These are phyloP conservation scores for Russula emetica DNA, from an alignment of 768 basidiomycete species.

Conservation along the genomic window DNA sequence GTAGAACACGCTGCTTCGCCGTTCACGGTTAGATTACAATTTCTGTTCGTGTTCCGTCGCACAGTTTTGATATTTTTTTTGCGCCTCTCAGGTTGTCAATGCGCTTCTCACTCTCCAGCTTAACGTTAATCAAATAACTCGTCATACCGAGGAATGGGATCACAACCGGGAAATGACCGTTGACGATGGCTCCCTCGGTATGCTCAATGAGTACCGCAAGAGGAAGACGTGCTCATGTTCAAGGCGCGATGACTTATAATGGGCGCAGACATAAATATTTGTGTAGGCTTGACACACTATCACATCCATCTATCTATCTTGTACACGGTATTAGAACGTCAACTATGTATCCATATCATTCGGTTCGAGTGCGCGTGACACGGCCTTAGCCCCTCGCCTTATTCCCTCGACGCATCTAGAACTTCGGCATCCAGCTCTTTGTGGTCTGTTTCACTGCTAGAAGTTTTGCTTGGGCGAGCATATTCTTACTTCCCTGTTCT, in stretches of 20 bases:
- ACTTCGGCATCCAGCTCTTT: slow-evolving; percentile 64
- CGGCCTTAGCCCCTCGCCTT: background rate
- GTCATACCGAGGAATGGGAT: slow-evolving; percentile 46
- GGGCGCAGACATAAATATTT: slow-evolving; percentile 4
- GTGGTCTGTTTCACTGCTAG: slow-evolving; percentile 58
- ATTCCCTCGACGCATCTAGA: slow-evolving; percentile 20
- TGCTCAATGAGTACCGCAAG: slow-evolving; percentile 45
- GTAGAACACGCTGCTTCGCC: slow-evolving; percentile 39
- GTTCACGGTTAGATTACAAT: slow-evolving; percentile 36
- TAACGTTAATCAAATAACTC: slow-evolving; percentile 37
- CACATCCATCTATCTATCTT: background rate
- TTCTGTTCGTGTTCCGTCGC: too few relatives aligned
- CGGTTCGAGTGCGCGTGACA: background rate
- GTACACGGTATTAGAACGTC: slow-evolving; percentile 5
- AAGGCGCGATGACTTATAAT: slow-evolving; percentile 26
- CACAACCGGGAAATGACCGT: slow-evolving; percentile 37
- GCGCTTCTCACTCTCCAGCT: slow-evolving; percentile 42
- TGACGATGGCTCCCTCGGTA: slow-evolving; percentile 43
- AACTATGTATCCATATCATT: slow-evolving; percentile 7
- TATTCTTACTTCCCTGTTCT: slow-evolving; percentile 61
- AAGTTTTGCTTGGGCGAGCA: slow-evolving; percentile 64
- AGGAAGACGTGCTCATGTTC: slow-evolving; percentile 37
- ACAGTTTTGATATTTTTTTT: background rate
- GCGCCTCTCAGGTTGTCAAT: slow-evolving; percentile 35
- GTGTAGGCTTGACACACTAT: slow-evolving; percentile 8